Evolutionary conservation across 106 monocot genomes (phyloP), one percentile per base, ranked within the genome.

Genomic region (Cymbidium sinense): DNA sequence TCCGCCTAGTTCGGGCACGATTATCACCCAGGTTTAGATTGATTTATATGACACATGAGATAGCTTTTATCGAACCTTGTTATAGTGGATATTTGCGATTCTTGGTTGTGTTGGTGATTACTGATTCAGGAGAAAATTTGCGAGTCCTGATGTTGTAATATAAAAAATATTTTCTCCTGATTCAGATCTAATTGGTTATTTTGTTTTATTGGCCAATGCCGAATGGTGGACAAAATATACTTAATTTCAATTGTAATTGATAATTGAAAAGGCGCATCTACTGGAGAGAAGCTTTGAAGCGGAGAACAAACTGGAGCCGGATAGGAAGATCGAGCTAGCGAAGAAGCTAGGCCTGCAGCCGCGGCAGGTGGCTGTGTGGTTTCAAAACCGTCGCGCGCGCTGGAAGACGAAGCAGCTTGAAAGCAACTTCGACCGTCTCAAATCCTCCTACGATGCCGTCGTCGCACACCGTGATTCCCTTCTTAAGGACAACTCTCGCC

Each of bases 231-330:
- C 27, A 28, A 69, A n/a, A n/a, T n/a, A 34, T 69, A 33, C 15
- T 35, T 71, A 7, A 37, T 31, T 15, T 19, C 11, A 21, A 5
- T 31, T 19, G 71, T 37, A 37, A 4, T 15, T 69, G 13, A 12
- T 69, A 1, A 69, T 69, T 69, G 31, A 71, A 75, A 65, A 94
- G 94, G 89, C 91, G 44, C 86, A 86, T 28, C 23, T 88, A 82
- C 70, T 95, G 75, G 94, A 95, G 79, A 75, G 43, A 84, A 91
- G 94, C 82, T 95, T 95, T 71, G 91, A 89, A 81, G 78, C 70
- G 58, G 94, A 95, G 79, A 95, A 91, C 84, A 95, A 95, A 85
- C 87, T 95, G 71, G 94, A 95, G 87, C 94, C 94, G 51, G 94
- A 95, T 81, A 65, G 89, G 78, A 95, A 95, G 85, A 87, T 70